phyloP scores from a whole-genome alignment of 371 early-diverging fungal species.

The Saksenaea oblongispora region DNA sequence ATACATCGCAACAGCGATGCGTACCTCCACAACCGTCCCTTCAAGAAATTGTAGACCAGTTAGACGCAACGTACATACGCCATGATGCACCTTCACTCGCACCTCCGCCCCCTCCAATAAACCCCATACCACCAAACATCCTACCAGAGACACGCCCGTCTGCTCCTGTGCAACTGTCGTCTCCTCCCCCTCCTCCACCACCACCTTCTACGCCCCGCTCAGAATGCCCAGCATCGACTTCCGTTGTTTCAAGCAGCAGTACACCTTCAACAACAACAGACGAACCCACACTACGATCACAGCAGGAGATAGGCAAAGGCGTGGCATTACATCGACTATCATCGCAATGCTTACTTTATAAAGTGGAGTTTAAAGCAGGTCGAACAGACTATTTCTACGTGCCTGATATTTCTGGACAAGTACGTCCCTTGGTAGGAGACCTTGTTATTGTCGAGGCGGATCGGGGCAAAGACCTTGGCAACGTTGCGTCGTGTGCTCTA shows the following conservation, averaged over 20 bases:
- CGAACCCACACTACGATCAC: not conserved
- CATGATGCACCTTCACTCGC: not conserved
- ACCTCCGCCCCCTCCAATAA: not conserved
- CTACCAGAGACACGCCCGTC: not conserved
- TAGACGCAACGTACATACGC: not conserved
- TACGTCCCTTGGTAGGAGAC: slow-evolving; percentile 66
- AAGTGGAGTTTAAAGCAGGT: slow-evolving; percentile 86
- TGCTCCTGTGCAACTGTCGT: not conserved
- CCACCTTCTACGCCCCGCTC: not conserved
- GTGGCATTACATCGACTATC: slow-evolving; percentile 39
- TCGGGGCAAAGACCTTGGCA: slow-evolving; percentile 93
- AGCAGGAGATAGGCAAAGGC: slow-evolving; percentile 38
- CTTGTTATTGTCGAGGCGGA: slow-evolving; percentile 96
- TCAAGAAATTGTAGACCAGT: not conserved
- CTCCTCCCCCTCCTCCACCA: not conserved
- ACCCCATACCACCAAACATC: not conserved
- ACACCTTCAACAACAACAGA: not conserved
- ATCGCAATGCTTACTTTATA: slow-evolving; percentile 55
- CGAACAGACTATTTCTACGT: slow-evolving; percentile 80
- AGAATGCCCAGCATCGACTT: not conserved
- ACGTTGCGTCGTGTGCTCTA: slow-evolving; percentile 68
- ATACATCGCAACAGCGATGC: not conserved
- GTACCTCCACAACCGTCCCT: not conserved
- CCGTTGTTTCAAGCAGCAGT: not conserved
- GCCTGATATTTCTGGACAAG: slow-evolving; percentile 34